These are phyloP conservation scores for Candida wancherniae DNA, from an alignment of 805 yeast species.

Conservation along the genomic window DNA sequence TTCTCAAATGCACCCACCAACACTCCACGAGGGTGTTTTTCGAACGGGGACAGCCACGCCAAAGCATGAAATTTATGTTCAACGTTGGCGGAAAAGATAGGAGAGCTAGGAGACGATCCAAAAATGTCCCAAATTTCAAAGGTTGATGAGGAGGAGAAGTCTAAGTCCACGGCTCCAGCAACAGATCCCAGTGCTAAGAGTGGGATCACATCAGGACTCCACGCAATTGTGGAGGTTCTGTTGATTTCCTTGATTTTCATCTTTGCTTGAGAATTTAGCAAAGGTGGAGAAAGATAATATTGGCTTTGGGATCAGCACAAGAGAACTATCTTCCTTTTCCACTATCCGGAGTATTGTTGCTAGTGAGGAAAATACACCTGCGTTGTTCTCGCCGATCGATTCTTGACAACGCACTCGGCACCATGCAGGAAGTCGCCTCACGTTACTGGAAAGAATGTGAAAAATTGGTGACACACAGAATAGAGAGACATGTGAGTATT, in stretches of 20 bases:
- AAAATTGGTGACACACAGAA: too few species aligned
- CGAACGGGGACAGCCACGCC: slow-evolving; percentile 70
- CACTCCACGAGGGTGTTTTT: slow-evolving; percentile 45
- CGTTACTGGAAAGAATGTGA: too few species aligned
- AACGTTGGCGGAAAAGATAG: slow-evolving; percentile 33
- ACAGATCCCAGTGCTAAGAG: slow-evolving; percentile 84
- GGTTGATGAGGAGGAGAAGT: slow-evolving; percentile 73
- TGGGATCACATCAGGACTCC: slow-evolving; percentile 80
- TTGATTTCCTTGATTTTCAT: slow-evolving; percentile 72
- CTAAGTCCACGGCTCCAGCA: slow-evolving; percentile 93
- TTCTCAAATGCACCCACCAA: slow-evolving; percentile 89
- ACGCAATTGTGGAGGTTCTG: slow-evolving; percentile 91
- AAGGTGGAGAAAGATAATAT: slow-evolving; percentile 1
- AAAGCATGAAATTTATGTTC: slow-evolving; percentile 60
- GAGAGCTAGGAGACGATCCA: slow-evolving; percentile 27
- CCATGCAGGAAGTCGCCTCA: slow-evolving; percentile 1
- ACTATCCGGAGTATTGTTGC: too few species aligned
- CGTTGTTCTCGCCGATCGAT: slow-evolving; percentile 4
- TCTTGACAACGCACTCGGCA: slow-evolving; percentile 7
- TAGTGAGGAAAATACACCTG: background rate
- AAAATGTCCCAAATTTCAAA: slow-evolving; percentile 77
- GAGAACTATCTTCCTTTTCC: too few species aligned
- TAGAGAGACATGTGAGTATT: too few species aligned
- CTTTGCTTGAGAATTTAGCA: too few species aligned
- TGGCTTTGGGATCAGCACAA: too few species aligned